Evolutionary conservation across 169 alveolate genomes (phyloP).

Genomic region (Plasmodium fragile): DNA sequence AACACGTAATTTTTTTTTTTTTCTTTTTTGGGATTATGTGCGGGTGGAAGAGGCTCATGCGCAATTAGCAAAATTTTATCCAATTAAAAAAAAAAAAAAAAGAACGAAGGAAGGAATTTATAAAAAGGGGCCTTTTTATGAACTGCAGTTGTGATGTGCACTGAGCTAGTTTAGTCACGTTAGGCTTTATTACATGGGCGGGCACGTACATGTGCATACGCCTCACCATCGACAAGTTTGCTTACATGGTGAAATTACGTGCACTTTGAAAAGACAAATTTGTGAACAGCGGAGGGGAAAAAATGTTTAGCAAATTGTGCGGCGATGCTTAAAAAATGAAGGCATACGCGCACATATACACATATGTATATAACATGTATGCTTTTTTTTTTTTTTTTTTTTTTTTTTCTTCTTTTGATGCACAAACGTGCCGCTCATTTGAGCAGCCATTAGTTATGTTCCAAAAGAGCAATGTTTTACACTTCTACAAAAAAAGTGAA

Average conservation of each 20-base stretch:
- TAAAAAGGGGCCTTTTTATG: background rate
- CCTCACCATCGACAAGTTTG: background rate
- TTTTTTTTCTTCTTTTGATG: background rate
- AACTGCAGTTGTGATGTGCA: background rate
- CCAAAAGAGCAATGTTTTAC: background rate
- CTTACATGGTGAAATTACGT: background rate
- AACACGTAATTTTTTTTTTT: slow-evolving; percentile 15
- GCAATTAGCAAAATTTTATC: slow-evolving; percentile 7
- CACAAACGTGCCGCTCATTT: background rate
- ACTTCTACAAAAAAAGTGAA: background rate
- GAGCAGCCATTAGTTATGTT: background rate
- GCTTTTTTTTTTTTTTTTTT: background rate
- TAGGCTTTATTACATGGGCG: background rate
- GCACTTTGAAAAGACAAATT: slow-evolving; percentile 36
- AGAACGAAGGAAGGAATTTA: background rate
- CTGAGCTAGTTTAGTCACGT: background rate
- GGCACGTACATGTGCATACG: background rate
- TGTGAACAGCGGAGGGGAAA: background rate
- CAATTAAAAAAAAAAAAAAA: background rate
- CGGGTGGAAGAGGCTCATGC: background rate
- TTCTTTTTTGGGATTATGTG: background rate
- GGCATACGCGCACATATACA: background rate
- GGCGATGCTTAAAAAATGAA: background rate
- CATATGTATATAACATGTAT: background rate
- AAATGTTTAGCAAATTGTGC: slow-evolving; percentile 1